phyloP scores from a whole-genome alignment of 352 stramenopile genomes.

The Phytophthora sp. region DNA sequence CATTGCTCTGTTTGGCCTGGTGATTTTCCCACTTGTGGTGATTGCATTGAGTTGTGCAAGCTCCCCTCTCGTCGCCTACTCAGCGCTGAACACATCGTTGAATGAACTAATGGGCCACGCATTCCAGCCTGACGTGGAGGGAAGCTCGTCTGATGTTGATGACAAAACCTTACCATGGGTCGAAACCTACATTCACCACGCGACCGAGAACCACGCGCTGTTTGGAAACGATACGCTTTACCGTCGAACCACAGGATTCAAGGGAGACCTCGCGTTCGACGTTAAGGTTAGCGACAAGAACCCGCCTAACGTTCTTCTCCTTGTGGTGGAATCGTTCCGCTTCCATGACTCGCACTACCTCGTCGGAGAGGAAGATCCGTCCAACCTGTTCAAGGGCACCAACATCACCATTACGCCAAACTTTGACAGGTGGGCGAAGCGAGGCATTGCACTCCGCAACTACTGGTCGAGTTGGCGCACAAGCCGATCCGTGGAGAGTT shows the following conservation, averaged over 20 bases:
- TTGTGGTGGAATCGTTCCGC: conserved; percentile 55
- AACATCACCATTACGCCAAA: conserved; percentile 37
- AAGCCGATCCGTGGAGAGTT: conserved; percentile 59
- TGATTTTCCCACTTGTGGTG: conserved; percentile 7
- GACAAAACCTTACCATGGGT: neutral
- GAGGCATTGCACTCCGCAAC: conserved; percentile 50
- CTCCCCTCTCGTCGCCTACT: conserved; percentile 12
- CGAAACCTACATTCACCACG: conserved; percentile 6
- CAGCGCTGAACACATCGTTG: conserved; percentile 13
- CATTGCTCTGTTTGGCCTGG: neutral
- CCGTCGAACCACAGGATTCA: conserved; percentile 37
- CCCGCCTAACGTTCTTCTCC: conserved; percentile 47
- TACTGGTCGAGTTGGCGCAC: conserved; percentile 63
- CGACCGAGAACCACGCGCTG: conserved; percentile 16
- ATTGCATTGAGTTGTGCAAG: neutral
- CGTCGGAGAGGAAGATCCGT: conserved; percentile 33
- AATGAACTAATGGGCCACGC: conserved; percentile 11
- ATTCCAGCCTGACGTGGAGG: neutral
- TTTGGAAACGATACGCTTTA: conserved; percentile 38
- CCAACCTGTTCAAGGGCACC: conserved; percentile 32
- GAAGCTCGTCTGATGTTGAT: neutral
- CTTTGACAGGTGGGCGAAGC: conserved; percentile 49
- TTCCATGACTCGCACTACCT: conserved; percentile 54
- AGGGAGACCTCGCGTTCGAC: conserved; percentile 42
- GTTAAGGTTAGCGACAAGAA: conserved; percentile 33